Conservation (phyloP, 2,329 filamentous ascomycete genomes). For the Bipolaris victoriae region DNA sequence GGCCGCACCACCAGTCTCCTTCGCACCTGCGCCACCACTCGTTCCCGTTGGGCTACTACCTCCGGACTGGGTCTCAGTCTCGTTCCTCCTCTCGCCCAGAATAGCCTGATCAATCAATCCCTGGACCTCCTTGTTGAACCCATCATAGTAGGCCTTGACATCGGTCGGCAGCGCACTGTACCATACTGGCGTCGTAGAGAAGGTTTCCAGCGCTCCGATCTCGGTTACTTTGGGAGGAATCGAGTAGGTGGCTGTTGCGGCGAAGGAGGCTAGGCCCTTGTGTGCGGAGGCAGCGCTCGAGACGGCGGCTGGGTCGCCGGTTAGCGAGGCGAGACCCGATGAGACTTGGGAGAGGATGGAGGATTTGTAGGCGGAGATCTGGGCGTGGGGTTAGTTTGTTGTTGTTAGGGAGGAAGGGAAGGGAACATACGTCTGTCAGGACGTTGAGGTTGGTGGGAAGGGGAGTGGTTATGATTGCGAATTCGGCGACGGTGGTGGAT, state of each 20-base stretch:
- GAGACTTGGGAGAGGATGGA: slow-evolving; percentile 21
- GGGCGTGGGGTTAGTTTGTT: neutral
- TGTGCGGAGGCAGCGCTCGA: slow-evolving; percentile 24
- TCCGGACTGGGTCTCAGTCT: neutral
- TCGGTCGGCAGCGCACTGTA: slow-evolving; percentile 34
- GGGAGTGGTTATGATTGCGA: slow-evolving; percentile 27
- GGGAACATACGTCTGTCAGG: slow-evolving; percentile 25
- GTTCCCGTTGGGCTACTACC: too few species aligned
- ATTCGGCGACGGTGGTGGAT: slow-evolving; percentile 28
- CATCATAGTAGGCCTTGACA: slow-evolving; percentile 33
- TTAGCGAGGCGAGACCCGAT: slow-evolving; percentile 20
- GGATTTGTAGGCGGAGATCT: slow-evolving; percentile 24
- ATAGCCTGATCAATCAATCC: slow-evolving; percentile 24
- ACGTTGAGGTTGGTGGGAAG: slow-evolving; percentile 24
- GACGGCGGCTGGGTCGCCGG: slow-evolving; percentile 15
- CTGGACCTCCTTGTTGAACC: slow-evolving; percentile 25
- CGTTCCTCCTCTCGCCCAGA: slow-evolving; percentile 10
- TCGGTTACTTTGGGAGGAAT: slow-evolving; percentile 27
- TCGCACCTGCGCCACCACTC: slow-evolving; percentile 1
- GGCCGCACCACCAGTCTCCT: slow-evolving; percentile 10
- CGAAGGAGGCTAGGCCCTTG: slow-evolving; percentile 27
- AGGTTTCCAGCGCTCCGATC: slow-evolving; percentile 19
- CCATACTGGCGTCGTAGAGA: slow-evolving; percentile 28
- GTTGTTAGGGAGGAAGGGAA: too few species aligned
- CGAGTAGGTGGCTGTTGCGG: slow-evolving; percentile 24